A percentile compares a stretch with the other conserved stretches of the same genome.
Conservation (phyloP, 2,329 filamentous ascomycete species). For the Blastomyces gilchristii region DNA sequence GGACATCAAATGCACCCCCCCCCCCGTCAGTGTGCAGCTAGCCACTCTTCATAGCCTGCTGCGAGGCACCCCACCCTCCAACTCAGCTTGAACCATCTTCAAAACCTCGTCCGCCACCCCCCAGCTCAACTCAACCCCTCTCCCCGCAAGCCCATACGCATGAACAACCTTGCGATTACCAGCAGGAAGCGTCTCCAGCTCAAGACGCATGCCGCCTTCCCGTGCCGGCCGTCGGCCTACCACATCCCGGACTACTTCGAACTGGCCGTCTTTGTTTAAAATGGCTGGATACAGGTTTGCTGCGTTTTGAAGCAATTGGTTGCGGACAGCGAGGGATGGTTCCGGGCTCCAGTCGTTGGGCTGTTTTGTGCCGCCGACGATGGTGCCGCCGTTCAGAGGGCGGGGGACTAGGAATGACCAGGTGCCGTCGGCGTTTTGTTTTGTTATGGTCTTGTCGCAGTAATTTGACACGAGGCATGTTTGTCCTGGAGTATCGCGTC, state of each 20-base stretch:
- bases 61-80: background rate
- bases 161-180: constrained; percentile 35
- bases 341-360: constrained; percentile 45
- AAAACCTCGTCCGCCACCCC: constrained; percentile 46
- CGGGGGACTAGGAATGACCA: constrained; percentile 56
- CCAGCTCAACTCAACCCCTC: constrained; percentile 54
- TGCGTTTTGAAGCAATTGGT: constrained; percentile 37
- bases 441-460: constrained; percentile 43
- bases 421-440: constrained; percentile 51
- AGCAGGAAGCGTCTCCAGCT: constrained; percentile 36
- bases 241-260: constrained; percentile 38
- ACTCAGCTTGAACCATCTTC: constrained; percentile 25
- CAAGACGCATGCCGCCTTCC: constrained; percentile 42
- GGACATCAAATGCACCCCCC: background rate
- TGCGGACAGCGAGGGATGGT: constrained; percentile 40
- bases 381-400: constrained; percentile 51
- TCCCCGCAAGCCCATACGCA: constrained; percentile 51
- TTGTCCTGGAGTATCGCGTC: constrained; percentile 27
- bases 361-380: constrained; percentile 58
- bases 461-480: constrained; percentile 40
- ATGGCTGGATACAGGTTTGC: constrained; percentile 34
- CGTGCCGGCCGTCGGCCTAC: constrained; percentile 38
- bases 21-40: no score
- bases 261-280: constrained; percentile 26
- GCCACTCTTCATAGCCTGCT: constrained; percentile 4